These are phyloP conservation scores for Talaromyces adpressus DNA, from an alignment of 495 filamentous ascomycete species.

Conservation along the genomic window DNA sequence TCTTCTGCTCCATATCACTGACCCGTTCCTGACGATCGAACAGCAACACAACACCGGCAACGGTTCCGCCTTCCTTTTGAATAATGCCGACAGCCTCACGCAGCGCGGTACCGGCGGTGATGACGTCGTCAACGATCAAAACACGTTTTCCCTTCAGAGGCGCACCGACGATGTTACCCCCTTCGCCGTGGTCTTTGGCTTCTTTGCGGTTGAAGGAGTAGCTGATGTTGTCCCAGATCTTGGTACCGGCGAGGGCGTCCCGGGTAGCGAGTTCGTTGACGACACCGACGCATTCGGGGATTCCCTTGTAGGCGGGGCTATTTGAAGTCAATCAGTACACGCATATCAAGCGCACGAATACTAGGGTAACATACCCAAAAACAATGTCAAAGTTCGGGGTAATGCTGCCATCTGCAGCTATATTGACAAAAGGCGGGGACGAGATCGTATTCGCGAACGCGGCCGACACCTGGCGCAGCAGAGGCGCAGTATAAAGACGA, in stretches of 20 bases:
- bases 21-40: conserved; percentile 85
- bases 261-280: conserved; percentile 61
- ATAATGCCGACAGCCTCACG: conserved; percentile 85
- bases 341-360: not conserved
- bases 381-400: conserved; percentile 13
- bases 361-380: conserved; percentile 11
- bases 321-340: conserved; percentile 15
- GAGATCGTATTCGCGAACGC: conserved; percentile 75
- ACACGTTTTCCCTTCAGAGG: conserved; percentile 75
- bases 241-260: conserved; percentile 34
- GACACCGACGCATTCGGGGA: conserved; percentile 72
- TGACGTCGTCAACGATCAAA: conserved; percentile 90
- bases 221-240: conserved; percentile 44
- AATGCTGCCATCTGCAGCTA: conserved; percentile 22
- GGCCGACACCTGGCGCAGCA: conserved; percentile 63
- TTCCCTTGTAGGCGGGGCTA: conserved; percentile 89
- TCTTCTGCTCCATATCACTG: conserved; percentile 44
- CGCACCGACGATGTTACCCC: conserved; percentile 84
- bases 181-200: conserved; percentile 88
- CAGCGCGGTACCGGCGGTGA: conserved; percentile 90
- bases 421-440: conserved; percentile 33
- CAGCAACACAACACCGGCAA: conserved; percentile 80
- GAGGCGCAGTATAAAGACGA: conserved; percentile 67
- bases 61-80: conserved; percentile 65
- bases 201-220: conserved; percentile 96